Base-by-base conservation (phyloP, 2,329 filamentous ascomycete genomes). In the Rutstroemia sp. region DNA sequence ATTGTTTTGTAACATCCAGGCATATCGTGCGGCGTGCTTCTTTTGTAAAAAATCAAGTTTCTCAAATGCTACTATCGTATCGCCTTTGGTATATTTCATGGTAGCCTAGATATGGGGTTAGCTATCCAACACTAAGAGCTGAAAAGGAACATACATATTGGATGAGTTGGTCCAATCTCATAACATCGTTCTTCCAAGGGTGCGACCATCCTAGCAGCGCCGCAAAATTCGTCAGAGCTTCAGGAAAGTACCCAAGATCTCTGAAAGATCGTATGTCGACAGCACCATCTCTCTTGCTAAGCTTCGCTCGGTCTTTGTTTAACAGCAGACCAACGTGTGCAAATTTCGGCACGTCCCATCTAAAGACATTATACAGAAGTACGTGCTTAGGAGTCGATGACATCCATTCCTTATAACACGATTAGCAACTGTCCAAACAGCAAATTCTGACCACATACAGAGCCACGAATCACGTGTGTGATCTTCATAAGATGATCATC, bases 401-500 rank as follows among this genome's bases (percentile, higher is more conserved):
- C 73, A 99, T 87, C 94, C 94, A 99, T 80, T 99, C 94, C 78
- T 88, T 53, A 54, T 34, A 9, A 30, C 34, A 30, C 5, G 16
- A 60, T 39, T 57, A 55, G 51, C 37, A 50, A 25, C 2, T 58
- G 45, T 51, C 25, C 19, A 7, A 8, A 25, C 19, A 44, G 19
- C 53, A 19, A 38, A 16, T 17, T 25, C 27, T 37, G 25, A 37
- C 5, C 5, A 71, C 79, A 65, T 72, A 88, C 86, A 25, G 87
- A 86, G 53, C 92, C 94, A 44, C 94, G 85, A 57, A 99, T 88
- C 14, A 99, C 94, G 71, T 97, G 92, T 0, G 92, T 96, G 63
- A 99, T 95, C 58, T 89, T 76, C 94, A 99, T 99, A 58, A 87
- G 77, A 70, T 96, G 89, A 67, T 99, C 94, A 68, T 99, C 94